These are phyloP conservation scores for Oryza nivara DNA, from an alignment of 176 grass and related monocot species.

Conservation along the genomic window DNA sequence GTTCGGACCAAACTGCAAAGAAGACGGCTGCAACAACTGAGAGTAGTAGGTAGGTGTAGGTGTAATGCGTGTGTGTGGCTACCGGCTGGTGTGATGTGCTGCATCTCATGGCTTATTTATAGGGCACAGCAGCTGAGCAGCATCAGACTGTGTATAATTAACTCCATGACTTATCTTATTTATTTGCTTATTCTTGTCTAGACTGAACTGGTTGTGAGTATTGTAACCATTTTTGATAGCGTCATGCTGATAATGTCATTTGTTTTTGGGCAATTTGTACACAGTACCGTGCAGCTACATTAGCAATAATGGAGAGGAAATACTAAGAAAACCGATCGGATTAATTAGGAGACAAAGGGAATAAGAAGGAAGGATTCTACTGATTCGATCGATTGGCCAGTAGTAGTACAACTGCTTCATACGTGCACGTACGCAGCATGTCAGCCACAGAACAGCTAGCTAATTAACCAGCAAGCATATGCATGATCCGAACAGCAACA, in stretches of 20 bases:
- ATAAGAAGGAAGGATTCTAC: slow-evolving; percentile 35
- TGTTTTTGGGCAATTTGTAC: background rate
- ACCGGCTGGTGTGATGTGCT: slow-evolving; percentile 39
- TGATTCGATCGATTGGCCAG: background rate
- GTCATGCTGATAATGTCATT: slow-evolving; percentile 27
- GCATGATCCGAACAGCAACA: slow-evolving; percentile 12
- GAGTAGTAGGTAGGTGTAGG: background rate
- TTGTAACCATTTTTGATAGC: slow-evolving; percentile 41
- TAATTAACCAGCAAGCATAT: background rate
- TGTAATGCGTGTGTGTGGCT: slow-evolving; percentile 25
- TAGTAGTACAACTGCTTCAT: background rate
- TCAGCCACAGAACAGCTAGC: slow-evolving; percentile 25
- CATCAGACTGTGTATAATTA: background rate
- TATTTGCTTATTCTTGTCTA: slow-evolving; percentile 2
- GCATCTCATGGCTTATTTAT: slow-evolving; percentile 58
- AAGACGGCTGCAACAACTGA: background rate
- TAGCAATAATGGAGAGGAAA: slow-evolving; percentile 52
- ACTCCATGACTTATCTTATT: background rate
- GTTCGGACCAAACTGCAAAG: slow-evolving; percentile 29
- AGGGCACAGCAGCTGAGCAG: slow-evolving; percentile 4
- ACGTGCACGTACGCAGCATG: slow-evolving; percentile 31
- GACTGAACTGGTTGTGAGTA: slow-evolving; percentile 32
- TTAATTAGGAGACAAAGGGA: background rate
- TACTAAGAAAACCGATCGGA: background rate
- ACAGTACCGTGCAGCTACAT: background rate